These are phyloP conservation scores for Acorus calamus DNA, from an alignment of 106 monocot genomes.

Conservation along the genomic window DNA sequence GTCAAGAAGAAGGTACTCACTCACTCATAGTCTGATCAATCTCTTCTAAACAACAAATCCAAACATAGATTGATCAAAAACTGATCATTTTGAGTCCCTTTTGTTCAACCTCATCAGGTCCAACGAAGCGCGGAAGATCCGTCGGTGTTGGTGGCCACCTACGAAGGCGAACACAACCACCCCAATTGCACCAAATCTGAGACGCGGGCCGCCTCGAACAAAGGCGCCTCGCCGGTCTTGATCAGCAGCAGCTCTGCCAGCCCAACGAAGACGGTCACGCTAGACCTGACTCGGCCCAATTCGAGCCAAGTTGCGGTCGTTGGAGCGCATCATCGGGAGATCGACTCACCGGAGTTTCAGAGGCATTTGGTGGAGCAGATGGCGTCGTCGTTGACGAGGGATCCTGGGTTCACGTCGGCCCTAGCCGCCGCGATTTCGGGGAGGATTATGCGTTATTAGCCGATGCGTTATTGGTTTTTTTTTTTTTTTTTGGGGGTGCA, in stretches of 20 bases:
- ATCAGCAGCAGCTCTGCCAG: no score
- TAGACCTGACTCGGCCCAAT: no score
- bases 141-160: slow-evolving; percentile 46
- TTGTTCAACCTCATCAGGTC: slow-evolving; percentile 18
- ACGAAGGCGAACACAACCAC: slow-evolving; percentile 39
- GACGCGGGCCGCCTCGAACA: background rate
- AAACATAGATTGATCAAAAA: no score
- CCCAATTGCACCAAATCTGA: no score
- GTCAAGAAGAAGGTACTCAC: slow-evolving; percentile 78
- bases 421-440: slow-evolving; percentile 34
- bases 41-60: no score
- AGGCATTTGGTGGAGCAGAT: slow-evolving; percentile 33
- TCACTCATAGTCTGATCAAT: background rate
- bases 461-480: no score
- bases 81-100: background rate
- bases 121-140: slow-evolving; percentile 49
- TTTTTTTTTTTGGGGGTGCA: no score
- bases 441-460: slow-evolving; percentile 8
- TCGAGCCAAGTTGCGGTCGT: no score
- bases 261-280: no score
- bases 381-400: slow-evolving; percentile 33
- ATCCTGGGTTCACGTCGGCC: slow-evolving; percentile 32
- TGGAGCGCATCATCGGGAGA: background rate
- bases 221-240: background rate
- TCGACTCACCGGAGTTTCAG: slow-evolving; percentile 22